Evolutionary conservation across 2,329 filamentous ascomycete genomes (phyloP), one percentile per base, ranked within the genome.

Genomic region (Aschersonia sp.): DNA sequence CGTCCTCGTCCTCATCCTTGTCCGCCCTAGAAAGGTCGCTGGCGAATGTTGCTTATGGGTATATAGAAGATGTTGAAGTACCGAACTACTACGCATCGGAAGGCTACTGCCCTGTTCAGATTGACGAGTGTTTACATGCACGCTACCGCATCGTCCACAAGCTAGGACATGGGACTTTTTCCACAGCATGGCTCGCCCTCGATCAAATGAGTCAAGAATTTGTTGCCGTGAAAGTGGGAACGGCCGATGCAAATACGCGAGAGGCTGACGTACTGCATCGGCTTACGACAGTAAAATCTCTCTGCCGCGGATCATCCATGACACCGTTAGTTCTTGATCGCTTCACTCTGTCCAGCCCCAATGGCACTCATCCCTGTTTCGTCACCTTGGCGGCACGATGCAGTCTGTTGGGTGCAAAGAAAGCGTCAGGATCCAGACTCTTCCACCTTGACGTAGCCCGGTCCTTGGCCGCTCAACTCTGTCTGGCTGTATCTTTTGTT

Each of bases 141-240:
- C 61, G 65, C 22, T 72, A 71, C 50, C 56, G 59, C 43, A 52
- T 70, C 32, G 50, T 65, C 35, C 60, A 67, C 45, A 72, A 71
- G 52, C 55, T 71, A 41, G 66, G 67, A 43, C 64, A 55, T 47
- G 67, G 68, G 37, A 61, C 61, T 5, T 67, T 56, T 52, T 66
- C 65, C 4, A 72, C 68, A 1, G 66, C 70, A 37, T 72, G 66
- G 68, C 60, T 70, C 44, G 66, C 62, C 22, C 52, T 57, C 22
- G 66, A 70, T 2, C 37, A 56, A 11, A 45, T 40, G 32, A 46
- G 42, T 11, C 14, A 47, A 1, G 52, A 41, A 48, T 63, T 62
- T 50, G 60, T 64, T 12, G 62, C 62, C 6, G 44, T 65, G n/a
- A 66, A 66, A 50, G 53, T 59, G 11, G 56, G 57, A 46, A 59